Evolutionary conservation across 345 rosid species (phyloP).

Genomic region (Sisymbrium altissimum): DNA sequence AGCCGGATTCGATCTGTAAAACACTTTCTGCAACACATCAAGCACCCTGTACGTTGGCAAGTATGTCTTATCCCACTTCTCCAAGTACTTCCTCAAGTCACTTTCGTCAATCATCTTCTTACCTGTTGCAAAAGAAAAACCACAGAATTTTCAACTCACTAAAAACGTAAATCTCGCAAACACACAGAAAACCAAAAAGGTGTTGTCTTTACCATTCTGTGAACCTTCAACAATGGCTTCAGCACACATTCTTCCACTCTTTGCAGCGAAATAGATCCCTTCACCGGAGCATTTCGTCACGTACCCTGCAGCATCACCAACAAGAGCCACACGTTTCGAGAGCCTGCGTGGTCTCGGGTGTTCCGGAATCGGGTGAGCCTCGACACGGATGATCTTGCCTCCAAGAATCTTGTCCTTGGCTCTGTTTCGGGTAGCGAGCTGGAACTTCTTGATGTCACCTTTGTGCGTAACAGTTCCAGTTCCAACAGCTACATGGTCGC

Average conservation of each 20-base stretch:
- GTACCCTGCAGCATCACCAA: conserved; percentile 90
- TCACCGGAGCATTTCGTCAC: conserved; percentile 92
- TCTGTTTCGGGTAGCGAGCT: conserved; percentile 74
- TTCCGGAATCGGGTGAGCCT: conserved; percentile 89
- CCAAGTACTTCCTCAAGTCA: conserved; percentile 85
- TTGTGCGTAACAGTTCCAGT: conserved; percentile 94
- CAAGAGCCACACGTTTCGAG: conserved; percentile 66
- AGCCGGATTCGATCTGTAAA: conserved; percentile 85
- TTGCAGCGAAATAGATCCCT: conserved; percentile 89
- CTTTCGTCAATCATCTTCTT: conserved; percentile 84
- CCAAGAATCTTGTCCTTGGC: conserved; percentile 89
- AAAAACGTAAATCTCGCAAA: neutral
- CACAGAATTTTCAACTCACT: neutral
- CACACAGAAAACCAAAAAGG: neutral
- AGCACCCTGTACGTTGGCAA: conserved; percentile 93
- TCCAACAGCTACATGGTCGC: conserved; percentile 95
- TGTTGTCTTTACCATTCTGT: conserved; percentile 40
- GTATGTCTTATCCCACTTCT: conserved; percentile 94
- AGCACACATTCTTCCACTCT: conserved; percentile 95
- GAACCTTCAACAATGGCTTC: conserved; percentile 91
- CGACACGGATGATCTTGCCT: conserved; percentile 85
- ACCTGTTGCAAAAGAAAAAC: neutral
- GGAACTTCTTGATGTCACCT: conserved; percentile 91
- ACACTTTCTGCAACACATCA: conserved; percentile 83
- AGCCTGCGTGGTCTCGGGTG: conserved; percentile 83